These are phyloP conservation scores for Teunomyces atbi DNA, from an alignment of 805 yeast genomes.

Conservation along the genomic window DNA sequence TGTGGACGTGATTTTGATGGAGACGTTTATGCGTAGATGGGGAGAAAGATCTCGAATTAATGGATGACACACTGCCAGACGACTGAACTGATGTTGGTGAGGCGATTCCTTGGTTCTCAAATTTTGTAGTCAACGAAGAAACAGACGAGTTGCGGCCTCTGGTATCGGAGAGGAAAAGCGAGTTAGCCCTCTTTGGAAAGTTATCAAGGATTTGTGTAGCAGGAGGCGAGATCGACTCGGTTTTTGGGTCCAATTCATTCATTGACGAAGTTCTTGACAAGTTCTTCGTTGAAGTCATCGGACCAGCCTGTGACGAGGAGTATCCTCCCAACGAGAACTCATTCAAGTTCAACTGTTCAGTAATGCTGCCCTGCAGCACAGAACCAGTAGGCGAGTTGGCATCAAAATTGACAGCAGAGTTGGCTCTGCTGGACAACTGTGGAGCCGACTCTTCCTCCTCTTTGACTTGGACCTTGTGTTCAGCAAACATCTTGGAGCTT, in stretches of 20 bases:
- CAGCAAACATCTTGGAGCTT: slow-evolving; percentile 33
- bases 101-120: slow-evolving; percentile 26
- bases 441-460: slow-evolving; percentile 6
- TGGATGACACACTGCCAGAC: not conserved
- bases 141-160: slow-evolving; percentile 10
- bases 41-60: not conserved
- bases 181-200: slow-evolving; percentile 15
- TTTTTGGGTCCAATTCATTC: slow-evolving; percentile 25
- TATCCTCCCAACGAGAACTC: slow-evolving; percentile 17
- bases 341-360: slow-evolving; percentile 13
- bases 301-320: slow-evolving; percentile 9
- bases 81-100: slow-evolving; percentile 15
- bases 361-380: slow-evolving; percentile 8
- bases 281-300: slow-evolving; percentile 11
- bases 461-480: slow-evolving; percentile 20
- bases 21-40: slow-evolving; percentile 3
- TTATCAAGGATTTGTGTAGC: slow-evolving; percentile 5
- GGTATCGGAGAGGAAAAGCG: slow-evolving; percentile 13
- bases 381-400: not conserved
- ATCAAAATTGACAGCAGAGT: not conserved
- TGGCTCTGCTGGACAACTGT: not conserved
- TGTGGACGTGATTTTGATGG: slow-evolving; percentile 3
- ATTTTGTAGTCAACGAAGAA: slow-evolving; percentile 26
- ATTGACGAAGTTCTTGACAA: slow-evolving; percentile 6
- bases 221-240: slow-evolving; percentile 16